phyloP scores from a whole-genome alignment of 805 yeast species.

The Saccharomyces mikatae region DNA sequence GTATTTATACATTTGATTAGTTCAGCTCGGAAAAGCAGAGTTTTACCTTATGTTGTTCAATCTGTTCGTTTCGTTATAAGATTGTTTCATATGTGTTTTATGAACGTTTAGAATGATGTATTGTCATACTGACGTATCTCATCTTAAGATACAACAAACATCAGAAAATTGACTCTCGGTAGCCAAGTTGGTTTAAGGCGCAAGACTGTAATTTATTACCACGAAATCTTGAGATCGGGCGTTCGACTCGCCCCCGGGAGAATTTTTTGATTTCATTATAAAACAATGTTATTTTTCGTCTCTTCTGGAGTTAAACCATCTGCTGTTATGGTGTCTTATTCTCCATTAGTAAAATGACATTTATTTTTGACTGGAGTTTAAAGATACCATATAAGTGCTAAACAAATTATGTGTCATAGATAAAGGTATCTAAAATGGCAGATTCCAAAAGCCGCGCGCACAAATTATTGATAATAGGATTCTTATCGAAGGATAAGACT shows the following conservation, averaged over 20 bases:
- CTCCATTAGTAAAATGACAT: too few relatives aligned
- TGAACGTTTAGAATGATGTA: too few relatives aligned
- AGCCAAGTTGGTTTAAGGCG: slow-evolving; percentile 42
- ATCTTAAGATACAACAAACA: too few relatives aligned
- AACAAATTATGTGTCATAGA: background rate
- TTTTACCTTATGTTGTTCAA: too few relatives aligned
- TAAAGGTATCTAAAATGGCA: background rate
- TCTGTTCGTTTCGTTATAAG: too few relatives aligned
- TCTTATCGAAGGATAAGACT: background rate
- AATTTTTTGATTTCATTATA: slow-evolving; percentile 12
- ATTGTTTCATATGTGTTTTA: too few relatives aligned
- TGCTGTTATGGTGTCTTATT: slow-evolving; percentile 1
- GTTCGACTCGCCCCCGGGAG: slow-evolving; percentile 47
- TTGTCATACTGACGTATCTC: too few relatives aligned
- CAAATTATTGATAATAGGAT: background rate
- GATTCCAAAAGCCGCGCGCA: background rate
- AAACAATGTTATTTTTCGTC: too few relatives aligned
- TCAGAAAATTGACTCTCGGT: slow-evolving; percentile 29
- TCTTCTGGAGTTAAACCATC: background rate
- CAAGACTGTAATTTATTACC: slow-evolving; percentile 34
- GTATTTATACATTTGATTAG: too few relatives aligned
- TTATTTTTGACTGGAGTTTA: too few relatives aligned
- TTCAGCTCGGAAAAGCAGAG: too few relatives aligned
- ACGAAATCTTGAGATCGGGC: slow-evolving; percentile 42
- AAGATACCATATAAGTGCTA: background rate